A percentile compares a stretch with the other conserved stretches of the same genome.
These are phyloP conservation scores for Pinus tabuliformis DNA, from an alignment of 75 land plant genomes.

Conservation along the genomic window DNA sequence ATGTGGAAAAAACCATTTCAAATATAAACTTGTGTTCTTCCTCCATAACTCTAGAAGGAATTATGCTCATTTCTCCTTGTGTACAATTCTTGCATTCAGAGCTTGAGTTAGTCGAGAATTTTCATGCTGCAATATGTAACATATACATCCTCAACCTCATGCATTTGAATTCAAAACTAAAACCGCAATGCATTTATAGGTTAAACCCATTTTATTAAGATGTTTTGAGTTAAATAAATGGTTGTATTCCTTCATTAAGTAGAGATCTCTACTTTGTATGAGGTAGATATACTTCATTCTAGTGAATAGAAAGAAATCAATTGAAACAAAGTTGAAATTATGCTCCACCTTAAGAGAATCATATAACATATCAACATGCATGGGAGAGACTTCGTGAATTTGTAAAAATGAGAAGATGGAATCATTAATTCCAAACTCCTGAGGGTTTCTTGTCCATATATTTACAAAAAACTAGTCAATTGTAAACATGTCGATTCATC, in stretches of 20 bases:
- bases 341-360: conserved; percentile 1
- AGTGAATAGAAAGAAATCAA: neutral
- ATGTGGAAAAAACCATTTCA: too few species aligned
- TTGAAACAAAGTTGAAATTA: neutral
- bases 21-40: too few species aligned
- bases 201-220: neutral
- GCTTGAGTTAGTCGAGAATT: neutral
- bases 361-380: neutral
- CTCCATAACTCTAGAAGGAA: too few species aligned
- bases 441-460: neutral
- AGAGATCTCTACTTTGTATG: neutral
- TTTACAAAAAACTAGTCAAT: neutral
- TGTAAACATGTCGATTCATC: neutral
- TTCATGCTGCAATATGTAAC: neutral
- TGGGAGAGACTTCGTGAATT: neutral
- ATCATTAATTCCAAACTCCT: neutral
- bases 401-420: neutral
- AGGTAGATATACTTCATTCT: neutral
- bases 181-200: neutral
- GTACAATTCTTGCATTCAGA: neutral
- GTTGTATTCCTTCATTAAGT: neutral
- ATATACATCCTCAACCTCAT: neutral
- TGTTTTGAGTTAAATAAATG: neutral
- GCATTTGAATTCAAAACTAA: neutral
- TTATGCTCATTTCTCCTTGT: neutral